These are phyloP conservation scores for Amphicarpaea edgeworthii DNA, from an alignment of 306 rosid species.

Conservation along the genomic window DNA sequence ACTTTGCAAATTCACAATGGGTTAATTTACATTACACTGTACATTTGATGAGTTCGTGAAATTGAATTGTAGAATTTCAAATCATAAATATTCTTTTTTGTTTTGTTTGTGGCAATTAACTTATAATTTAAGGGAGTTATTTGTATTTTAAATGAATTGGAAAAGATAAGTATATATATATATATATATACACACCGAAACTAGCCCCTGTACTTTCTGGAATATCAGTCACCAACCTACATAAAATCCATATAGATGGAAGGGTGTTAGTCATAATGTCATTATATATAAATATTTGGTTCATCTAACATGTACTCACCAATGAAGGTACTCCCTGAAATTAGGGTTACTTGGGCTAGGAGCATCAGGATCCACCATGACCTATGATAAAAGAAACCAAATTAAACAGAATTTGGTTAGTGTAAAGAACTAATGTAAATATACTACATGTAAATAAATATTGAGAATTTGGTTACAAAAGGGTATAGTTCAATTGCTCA, in stretches of 20 bases:
- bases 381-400: slow-evolving; percentile 15
- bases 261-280: background rate
- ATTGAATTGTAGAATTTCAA: too few relatives aligned
- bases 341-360: slow-evolving; percentile 56
- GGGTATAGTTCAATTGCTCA: too few relatives aligned
- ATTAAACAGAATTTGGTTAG: background rate
- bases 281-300: background rate
- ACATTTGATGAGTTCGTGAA: too few relatives aligned
- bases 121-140: too few relatives aligned
- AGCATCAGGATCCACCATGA: slow-evolving; percentile 53
- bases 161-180: background rate
- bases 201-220: slow-evolving; percentile 49
- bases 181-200: slow-evolving; percentile 43
- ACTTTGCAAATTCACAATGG: too few relatives aligned
- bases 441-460: too few relatives aligned
- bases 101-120: too few relatives aligned
- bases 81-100: too few relatives aligned
- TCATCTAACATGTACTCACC: slow-evolving; percentile 41
- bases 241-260: slow-evolving; percentile 19
- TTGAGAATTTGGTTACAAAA: too few relatives aligned
- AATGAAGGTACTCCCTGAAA: slow-evolving; percentile 54
- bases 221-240: slow-evolving; percentile 59
- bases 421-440: background rate
- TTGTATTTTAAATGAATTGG: background rate
- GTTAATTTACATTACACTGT: too few relatives aligned